These are phyloP conservation scores for Cytospora chrysosperma DNA, from an alignment of 2,329 filamentous ascomycete species.

Conservation along the genomic window DNA sequence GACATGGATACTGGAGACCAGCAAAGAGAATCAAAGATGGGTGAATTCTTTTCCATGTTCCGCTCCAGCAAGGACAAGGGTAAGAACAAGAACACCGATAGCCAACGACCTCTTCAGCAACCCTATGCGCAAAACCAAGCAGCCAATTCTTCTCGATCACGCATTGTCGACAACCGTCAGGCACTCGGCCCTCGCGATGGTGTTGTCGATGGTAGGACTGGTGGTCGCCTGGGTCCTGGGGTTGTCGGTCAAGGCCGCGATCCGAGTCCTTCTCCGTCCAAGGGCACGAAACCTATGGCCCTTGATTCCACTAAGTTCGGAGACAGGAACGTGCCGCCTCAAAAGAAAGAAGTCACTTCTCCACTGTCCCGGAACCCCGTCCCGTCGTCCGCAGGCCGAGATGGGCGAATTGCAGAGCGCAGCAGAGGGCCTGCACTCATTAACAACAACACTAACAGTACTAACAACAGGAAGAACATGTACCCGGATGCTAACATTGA, in stretches of 20 bases:
- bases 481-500: background rate
- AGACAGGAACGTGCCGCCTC: constrained; percentile 1
- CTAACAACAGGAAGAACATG: background rate
- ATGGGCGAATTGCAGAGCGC: background rate
- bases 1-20: background rate
- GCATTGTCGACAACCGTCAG: background rate
- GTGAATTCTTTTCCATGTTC: constrained; percentile 2
- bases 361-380: background rate
- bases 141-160: constrained; percentile 7
- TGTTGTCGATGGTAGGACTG: background rate
- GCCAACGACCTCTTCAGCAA: background rate
- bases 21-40: constrained; percentile 5
- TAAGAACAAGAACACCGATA: background rate
- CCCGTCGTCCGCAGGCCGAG: background rate
- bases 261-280: background rate
- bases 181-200: background rate
- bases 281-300: background rate
- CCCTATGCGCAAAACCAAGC: constrained; percentile 1
- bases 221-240: background rate
- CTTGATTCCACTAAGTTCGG: background rate
- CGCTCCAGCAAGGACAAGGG: constrained; percentile 3
- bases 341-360: background rate
- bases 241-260: background rate
- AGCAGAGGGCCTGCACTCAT: background rate
- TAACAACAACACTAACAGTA: constrained; percentile 1